A percentile compares a stretch with the other conserved stretches of the same genome.
Conservation (phyloP, 2,329 filamentous ascomycete species). For the Capronia epimyces region DNA sequence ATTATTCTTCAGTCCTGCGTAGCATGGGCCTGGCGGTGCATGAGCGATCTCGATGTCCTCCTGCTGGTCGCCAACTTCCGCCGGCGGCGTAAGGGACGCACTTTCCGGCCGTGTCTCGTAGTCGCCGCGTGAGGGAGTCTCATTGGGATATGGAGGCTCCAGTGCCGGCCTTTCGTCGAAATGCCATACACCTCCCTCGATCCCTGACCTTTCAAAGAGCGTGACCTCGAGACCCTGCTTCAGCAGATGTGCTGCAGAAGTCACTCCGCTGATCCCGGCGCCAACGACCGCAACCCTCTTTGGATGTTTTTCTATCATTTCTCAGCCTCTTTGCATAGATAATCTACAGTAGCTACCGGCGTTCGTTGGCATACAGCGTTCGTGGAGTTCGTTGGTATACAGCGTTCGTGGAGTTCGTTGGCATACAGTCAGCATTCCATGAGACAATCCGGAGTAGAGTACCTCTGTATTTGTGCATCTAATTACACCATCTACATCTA, state of each 20-base stretch:
- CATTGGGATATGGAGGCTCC: slow-evolving; percentile 46
- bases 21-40: slow-evolving; percentile 54
- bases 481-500: too few species aligned
- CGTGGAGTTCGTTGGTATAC: too few species aligned
- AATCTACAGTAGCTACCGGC: too few species aligned
- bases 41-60: slow-evolving; percentile 32
- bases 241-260: slow-evolving; percentile 45
- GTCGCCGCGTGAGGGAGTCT: slow-evolving; percentile 35
- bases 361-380: too few species aligned
- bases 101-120: slow-evolving; percentile 26
- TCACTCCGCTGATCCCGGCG: slow-evolving; percentile 49
- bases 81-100: slow-evolving; percentile 21
- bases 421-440: too few species aligned
- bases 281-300: slow-evolving; percentile 45
- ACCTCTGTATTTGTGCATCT: too few species aligned
- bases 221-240: slow-evolving; percentile 45
- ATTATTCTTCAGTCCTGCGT: slow-evolving; percentile 50
- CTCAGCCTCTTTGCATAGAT: neutral
- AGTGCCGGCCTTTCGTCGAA: slow-evolving; percentile 47
- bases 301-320: slow-evolving; percentile 11
- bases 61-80: slow-evolving; percentile 16
- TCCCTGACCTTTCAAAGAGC: slow-evolving; percentile 50
- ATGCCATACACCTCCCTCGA: slow-evolving; percentile 54
- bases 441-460: too few species aligned
- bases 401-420: too few species aligned